A percentile compares a stretch with the other conserved stretches of the same genome.
These are phyloP conservation scores for Sarcocystis neurona DNA, from an alignment of 169 alveolate species.

Conservation along the genomic window DNA sequence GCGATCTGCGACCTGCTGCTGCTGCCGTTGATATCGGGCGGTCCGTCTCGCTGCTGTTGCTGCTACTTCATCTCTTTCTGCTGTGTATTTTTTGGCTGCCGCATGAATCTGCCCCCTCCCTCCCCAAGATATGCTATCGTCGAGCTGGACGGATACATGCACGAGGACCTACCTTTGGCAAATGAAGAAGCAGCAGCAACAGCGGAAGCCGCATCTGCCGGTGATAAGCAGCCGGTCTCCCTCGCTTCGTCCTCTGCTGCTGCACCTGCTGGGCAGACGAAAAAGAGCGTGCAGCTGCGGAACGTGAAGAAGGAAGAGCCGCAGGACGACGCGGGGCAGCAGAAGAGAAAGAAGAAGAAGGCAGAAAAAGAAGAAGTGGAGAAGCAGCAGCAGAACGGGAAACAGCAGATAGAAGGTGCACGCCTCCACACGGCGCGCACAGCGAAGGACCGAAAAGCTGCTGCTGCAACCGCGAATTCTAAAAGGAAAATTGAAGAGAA, in stretches of 20 bases:
- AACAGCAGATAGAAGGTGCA: too few species aligned
- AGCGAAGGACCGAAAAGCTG: too few species aligned
- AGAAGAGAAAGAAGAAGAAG: background rate
- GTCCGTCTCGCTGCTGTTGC: background rate
- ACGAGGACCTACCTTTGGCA: background rate
- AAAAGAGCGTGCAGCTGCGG: background rate
- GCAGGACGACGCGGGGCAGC: background rate
- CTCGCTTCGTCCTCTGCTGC: too few species aligned
- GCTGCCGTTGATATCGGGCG: too few species aligned
- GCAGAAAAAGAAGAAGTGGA: background rate
- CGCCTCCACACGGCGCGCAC: too few species aligned
- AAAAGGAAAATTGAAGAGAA: too few species aligned
- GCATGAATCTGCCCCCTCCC: background rate
- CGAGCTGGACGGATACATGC: conserved; percentile 8
- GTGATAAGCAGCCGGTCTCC: too few species aligned
- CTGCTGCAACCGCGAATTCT: too few species aligned
- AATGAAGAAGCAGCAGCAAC: background rate
- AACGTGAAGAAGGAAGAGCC: background rate
- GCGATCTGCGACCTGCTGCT: too few species aligned
- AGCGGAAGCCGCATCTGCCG: background rate
- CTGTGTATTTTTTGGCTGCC: background rate
- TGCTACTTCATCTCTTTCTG: background rate
- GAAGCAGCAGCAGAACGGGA: too few species aligned
- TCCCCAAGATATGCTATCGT: conserved; percentile 6
- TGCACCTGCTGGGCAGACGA: too few species aligned